A percentile compares a stretch with the other conserved stretches of the same genome.
These are phyloP conservation scores for Spinacia oleracea DNA, from an alignment of 179 eudicot species.

Conservation along the genomic window DNA sequence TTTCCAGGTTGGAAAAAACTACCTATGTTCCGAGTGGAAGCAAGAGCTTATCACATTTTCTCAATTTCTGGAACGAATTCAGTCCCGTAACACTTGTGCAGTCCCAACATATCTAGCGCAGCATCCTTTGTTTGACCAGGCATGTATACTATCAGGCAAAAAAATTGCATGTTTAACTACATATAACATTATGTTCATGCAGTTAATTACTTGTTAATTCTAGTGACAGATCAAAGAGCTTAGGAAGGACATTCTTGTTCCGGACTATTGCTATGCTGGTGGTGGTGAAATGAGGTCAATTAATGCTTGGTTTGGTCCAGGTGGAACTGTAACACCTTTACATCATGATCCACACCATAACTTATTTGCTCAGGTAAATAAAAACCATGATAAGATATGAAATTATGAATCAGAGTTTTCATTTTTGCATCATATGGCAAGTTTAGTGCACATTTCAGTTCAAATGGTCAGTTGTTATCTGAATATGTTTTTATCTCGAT, in stretches of 20 bases:
- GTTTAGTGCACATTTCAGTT: slow-evolving; percentile 8
- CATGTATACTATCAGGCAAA: slow-evolving; percentile 36
- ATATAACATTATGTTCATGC: slow-evolving; percentile 30
- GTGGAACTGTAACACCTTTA: slow-evolving; percentile 92
- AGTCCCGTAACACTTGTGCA: slow-evolving; percentile 48
- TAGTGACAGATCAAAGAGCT: slow-evolving; percentile 85
- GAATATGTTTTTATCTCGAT: slow-evolving; percentile 18
- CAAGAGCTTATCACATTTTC: slow-evolving; percentile 91
- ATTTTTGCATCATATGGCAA: background rate
- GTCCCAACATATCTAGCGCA: slow-evolving; percentile 87
- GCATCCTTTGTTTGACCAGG: slow-evolving; percentile 99
- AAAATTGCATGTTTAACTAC: slow-evolving; percentile 1
- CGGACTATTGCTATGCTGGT: slow-evolving; percentile 92
- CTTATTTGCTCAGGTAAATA: slow-evolving; percentile 84
- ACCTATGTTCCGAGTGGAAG: slow-evolving; percentile 89
- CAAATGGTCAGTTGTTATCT: slow-evolving; percentile 15
- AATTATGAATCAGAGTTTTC: background rate
- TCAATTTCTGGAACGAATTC: slow-evolving; percentile 83
- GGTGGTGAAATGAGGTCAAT: slow-evolving; percentile 84
- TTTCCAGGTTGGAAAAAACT: slow-evolving; percentile 84
- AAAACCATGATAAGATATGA: background rate
- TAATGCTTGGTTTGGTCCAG: slow-evolving; percentile 99
- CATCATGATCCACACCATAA: slow-evolving; percentile 99
- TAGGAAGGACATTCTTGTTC: slow-evolving; percentile 70
- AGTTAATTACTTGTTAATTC: slow-evolving; percentile 28